Conservation (phyloP, 2,329 filamentous ascomycete species). For the Fusarium ambrosium region DNA sequence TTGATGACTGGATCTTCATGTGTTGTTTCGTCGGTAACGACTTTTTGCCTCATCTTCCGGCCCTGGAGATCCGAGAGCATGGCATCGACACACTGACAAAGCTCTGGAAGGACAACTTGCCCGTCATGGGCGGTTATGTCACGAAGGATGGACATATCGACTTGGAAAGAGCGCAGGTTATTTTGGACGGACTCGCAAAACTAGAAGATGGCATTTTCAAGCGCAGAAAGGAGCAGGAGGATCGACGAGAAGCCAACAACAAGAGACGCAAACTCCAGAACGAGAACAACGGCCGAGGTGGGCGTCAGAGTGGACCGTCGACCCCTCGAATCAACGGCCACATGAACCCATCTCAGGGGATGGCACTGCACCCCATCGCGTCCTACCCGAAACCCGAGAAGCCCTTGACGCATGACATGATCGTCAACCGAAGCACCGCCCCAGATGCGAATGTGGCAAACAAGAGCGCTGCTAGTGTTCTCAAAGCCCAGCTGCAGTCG, state of each 20-base stretch:
- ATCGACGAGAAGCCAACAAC: conserved; percentile 82
- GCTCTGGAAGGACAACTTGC: conserved; percentile 96
- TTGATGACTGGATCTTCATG: conserved; percentile 99
- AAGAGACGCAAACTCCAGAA: conserved; percentile 83
- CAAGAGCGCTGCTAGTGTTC: conserved; percentile 90
- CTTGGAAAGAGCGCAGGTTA: conserved; percentile 86
- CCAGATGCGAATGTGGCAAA: conserved; percentile 85
- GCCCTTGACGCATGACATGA: conserved; percentile 86
- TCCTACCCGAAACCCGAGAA: conserved; percentile 67
- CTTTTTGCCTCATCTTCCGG: conserved; percentile 97
- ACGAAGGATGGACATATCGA: conserved; percentile 96
- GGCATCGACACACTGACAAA: conserved; percentile 95
- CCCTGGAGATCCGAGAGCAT: conserved; percentile 95
- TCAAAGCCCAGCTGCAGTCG: conserved; percentile 83
- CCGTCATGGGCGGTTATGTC: conserved; percentile 93
- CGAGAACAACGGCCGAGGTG: conserved; percentile 55
- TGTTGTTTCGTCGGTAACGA: conserved; percentile 99
- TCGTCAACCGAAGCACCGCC: conserved; percentile 78
- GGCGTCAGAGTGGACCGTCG: conserved; percentile 30
- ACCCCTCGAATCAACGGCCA: conserved; percentile 50
- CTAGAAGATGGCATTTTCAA: conserved; percentile 96
- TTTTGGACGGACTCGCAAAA: conserved; percentile 88
- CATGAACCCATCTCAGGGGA: conserved; percentile 50
- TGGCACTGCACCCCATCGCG: conserved; percentile 56
- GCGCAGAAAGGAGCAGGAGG: conserved; percentile 86